phyloP scores from a whole-genome alignment of 1,284 basidiomycete genomes.

The Ustilago shanxiensis region DNA sequence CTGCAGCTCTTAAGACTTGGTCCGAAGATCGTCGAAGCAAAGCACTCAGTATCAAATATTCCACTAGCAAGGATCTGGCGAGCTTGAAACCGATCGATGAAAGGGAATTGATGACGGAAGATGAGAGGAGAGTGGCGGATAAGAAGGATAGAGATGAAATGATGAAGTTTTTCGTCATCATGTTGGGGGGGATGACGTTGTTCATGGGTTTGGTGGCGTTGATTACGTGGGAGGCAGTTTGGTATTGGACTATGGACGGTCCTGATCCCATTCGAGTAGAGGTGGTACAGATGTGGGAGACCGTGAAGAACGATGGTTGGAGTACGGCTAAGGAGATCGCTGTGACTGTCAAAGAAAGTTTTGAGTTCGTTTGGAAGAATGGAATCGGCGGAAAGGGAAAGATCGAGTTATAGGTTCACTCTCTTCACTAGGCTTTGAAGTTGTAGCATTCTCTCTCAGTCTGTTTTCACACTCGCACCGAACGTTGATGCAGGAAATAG shows the following conservation, averaged over 20 bases:
- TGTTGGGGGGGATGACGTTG: constrained; percentile 45
- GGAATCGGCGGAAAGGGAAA: constrained; percentile 11
- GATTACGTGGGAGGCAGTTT: constrained; percentile 53
- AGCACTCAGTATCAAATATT: constrained; percentile 30
- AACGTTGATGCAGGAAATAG: no score
- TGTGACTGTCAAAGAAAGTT: constrained; percentile 16
- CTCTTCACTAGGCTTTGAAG: no score
- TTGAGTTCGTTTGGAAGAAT: constrained; percentile 27
- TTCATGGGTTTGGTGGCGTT: constrained; percentile 55
- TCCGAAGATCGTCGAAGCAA: constrained; percentile 27
- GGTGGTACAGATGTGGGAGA: neutral
- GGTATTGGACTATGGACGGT: constrained; percentile 58
- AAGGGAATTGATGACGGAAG: constrained; percentile 44
- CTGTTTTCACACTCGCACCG: no score
- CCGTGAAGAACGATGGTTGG: constrained; percentile 16
- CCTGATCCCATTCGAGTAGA: constrained; percentile 48
- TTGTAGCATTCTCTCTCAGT: no score
- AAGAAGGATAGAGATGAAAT: constrained; percentile 51
- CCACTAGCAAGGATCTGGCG: neutral
- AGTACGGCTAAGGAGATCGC: constrained; percentile 19
- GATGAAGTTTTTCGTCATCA: constrained; percentile 53
- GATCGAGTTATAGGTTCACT: constrained; percentile 48
- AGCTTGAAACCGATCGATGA: constrained; percentile 11
- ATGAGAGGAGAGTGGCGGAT: constrained; percentile 33
- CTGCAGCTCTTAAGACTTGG: constrained; percentile 50